Evolutionary conservation across 2,329 filamentous ascomycete species (phyloP), one percentile per base, ranked within the genome.

Genomic region (Cytospora paraplurivora): DNA sequence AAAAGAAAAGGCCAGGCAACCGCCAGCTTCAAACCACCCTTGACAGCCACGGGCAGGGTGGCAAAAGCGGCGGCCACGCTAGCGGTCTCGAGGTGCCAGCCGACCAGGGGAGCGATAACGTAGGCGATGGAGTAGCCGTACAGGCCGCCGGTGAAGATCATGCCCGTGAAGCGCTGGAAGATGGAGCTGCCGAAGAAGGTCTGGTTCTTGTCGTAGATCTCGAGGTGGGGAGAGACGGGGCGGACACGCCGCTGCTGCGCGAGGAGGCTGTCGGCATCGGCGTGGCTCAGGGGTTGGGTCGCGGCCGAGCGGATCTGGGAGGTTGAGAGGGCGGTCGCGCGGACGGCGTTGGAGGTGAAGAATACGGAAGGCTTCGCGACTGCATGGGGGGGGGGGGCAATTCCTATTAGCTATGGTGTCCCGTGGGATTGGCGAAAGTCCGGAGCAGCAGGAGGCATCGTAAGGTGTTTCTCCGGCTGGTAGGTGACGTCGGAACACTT

Each of bases 131-230:
- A 88, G 81, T 92, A 97, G 75, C 86, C 77, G 84, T 97, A 97
- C 67, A 96, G 83, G 56, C 81, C 78, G 68, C 89, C 91, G 65
- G 88, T 88, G 69, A 96, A 83, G 65, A 83, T 77, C 73, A 83
- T 79, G 72, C 92, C 93, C n/a, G 92, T 94, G 79, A 97, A 87
- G 72, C 93, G 92, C 81, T 93, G 91, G 78, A 91, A 83, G 69
- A 84, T 82, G 63, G 82, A 87, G 70, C 87, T 88, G 70, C 84
- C 83, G 77, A 91, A 88, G 89, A 88, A 97, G 71, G 92, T 95
- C 79, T 97, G 90, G 77, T 92, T 87, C 65, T 89, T 85, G 76
- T 87, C 85, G 87, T 97, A 97, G 85, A 96, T 93, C 73, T 79
- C 76, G 67, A 97, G 86, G 75, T 97, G 93, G 62, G 93, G 93